Evolutionary conservation across 768 basidiomycete species (phyloP), one percentile per base, ranked within the genome.

Genomic region (Termitomyces sp.): DNA sequence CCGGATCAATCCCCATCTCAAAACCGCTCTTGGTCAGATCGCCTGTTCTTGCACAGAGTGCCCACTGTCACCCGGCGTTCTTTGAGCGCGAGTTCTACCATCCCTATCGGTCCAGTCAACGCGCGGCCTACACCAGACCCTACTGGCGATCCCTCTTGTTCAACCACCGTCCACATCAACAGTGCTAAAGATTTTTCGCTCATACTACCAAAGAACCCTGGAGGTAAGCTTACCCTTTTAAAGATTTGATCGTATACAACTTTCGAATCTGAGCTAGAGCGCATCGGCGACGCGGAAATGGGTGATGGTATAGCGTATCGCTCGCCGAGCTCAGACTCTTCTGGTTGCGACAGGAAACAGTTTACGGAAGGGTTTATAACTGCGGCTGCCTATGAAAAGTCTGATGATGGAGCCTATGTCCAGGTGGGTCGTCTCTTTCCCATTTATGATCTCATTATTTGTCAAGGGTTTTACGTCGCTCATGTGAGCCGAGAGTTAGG

Each of bases 71-170:
- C 44, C 18, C 42, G 26, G 26, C 60, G 55, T n/a, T 26, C 49
- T 52, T 28, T 42, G 30, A n/a, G 6, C 24, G 36, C 57, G 52
- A 54, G 38, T 22, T 36, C 61, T 18, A 42, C 61, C 20, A 58
- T 54, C 1, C 22, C 42, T 16, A 33, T n/a, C 0, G 51, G 40
- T 14, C 45, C 47, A 28, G 33, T 60, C 42, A 49, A 65, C 22
- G 35, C 58, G 5, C 58, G 60, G 10, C 63, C 65, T 12, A 66
- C 65, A 14, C 65, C 65, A 1, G 61, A 60, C 4, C 65, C 65
- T 0, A 66, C 65, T n/a, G 63, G 63, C 30, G 59, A 60, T 33
- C 57, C 65, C 38, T 66, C 65, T 45, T 58, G 56, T 40, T 57
- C 53, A 16, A 66, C 59, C 2, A 63, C 63, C 8, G 61, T 66